Base-by-base conservation (phyloP, 2,329 filamentous ascomycete genomes). In the Beauveria pseudobassiana region DNA sequence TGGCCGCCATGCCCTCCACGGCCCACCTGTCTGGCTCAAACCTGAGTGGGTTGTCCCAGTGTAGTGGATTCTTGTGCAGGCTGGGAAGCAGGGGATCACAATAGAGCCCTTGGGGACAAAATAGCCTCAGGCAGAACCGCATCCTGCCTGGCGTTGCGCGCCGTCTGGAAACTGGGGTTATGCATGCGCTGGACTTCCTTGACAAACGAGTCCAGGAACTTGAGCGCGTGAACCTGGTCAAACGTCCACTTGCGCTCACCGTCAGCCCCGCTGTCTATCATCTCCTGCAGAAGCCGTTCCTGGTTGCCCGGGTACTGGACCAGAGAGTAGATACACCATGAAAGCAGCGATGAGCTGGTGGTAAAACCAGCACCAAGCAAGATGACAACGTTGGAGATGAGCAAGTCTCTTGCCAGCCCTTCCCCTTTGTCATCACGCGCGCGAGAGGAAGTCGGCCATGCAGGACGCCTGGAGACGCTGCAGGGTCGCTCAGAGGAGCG, bases 21-120 rank as follows among this genome's bases (percentile, higher is more conserved):
- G 78, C 76, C 82, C 82, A 85, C 5, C 82, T 71, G 65, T 84
- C 82, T 0, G 82, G 80, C 66, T 84, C 74, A 67, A 85, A 85
- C 8, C 73, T 74, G 8, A 74, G 69, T 0, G 82, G 82, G 67
- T 84, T 80, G 54, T 80, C 75, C 82, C 82, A 85, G 8, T 80
- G 62, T 2, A 70, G 71, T 0, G 80, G 74, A 71, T 83, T 82
- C 67, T 78, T 76, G 69, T 77, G 75, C 64, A 77, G 74, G 65
- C 73, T 71, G 68, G 76, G 51, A 78, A 70, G 0, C 78, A 78
- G 1, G 78, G 74, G 63, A 85, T 79, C 38, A 83, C 70, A 43
- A 84, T 72, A 1, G 74, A 65, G 64, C 76, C 78, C 61, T 74
- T 72, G 28, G 80, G 78, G 0, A 85, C 67, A 59, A 74, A 75